Conservation (phyloP, 352 stramenopile genomes). For the Plasmopara muralis region DNA sequence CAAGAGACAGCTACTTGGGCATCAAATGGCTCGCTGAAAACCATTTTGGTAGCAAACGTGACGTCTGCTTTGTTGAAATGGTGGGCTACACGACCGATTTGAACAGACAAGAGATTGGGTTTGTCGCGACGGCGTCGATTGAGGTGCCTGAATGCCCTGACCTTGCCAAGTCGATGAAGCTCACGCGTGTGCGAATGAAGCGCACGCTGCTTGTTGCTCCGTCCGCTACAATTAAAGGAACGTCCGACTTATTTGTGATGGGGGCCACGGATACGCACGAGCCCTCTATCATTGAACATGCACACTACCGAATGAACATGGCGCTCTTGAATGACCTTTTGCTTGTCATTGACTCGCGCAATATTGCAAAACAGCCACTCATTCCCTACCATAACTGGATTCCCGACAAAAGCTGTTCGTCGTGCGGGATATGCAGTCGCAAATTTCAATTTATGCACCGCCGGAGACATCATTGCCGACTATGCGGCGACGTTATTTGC, state of each 20-base stretch:
- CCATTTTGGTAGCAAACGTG: constrained; percentile 26
- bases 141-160: constrained; percentile 42
- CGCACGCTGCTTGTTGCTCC: constrained; percentile 39
- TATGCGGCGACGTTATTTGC: constrained; percentile 49
- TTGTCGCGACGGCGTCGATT: constrained; percentile 33
- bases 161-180: constrained; percentile 20
- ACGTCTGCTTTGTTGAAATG: constrained; percentile 48
- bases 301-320: constrained; percentile 41
- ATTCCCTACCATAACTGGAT: constrained; percentile 30
- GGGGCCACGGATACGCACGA: constrained; percentile 27
- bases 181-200: constrained; percentile 38
- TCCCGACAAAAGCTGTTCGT: constrained; percentile 23
- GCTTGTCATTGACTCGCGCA: constrained; percentile 47
- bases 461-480: constrained; percentile 39
- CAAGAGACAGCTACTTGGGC: constrained; percentile 37
- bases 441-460: constrained; percentile 30
- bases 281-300: constrained; percentile 30
- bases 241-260: constrained; percentile 45
- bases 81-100: constrained; percentile 36
- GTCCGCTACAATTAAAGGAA: constrained; percentile 16
- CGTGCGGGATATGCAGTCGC: constrained; percentile 27
- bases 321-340: constrained; percentile 44
- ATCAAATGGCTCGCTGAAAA: constrained; percentile 44
- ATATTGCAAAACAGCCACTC: constrained; percentile 36
- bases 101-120: constrained; percentile 33